phyloP scores from a whole-genome alignment of 306 rosid genomes.

The Hippophae tibetana region DNA sequence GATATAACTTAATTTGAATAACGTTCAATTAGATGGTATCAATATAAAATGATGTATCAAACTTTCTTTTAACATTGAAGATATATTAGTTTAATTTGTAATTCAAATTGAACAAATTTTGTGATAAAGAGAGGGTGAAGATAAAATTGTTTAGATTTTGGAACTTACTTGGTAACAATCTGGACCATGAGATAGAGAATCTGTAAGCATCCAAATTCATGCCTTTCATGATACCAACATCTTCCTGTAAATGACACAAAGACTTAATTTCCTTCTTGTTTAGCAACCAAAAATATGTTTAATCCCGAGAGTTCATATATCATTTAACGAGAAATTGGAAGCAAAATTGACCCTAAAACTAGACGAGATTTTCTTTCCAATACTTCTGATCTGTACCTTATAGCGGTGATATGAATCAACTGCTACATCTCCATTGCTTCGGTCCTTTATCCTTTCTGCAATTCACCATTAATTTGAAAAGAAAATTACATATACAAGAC shows the following conservation, averaged over 20 bases:
- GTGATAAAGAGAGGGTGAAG: too few species aligned
- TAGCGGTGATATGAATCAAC: slow-evolving; percentile 15
- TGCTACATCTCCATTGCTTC: slow-evolving; percentile 13
- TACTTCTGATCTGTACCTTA: slow-evolving; percentile 5
- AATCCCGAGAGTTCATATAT: too few species aligned
- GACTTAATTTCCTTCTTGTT: too few species aligned
- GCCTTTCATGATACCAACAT: slow-evolving; percentile 34
- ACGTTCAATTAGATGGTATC: too few species aligned
- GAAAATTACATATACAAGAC: neutral
- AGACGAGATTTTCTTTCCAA: neutral
- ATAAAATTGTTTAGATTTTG: neutral
- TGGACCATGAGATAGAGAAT: slow-evolving; percentile 66
- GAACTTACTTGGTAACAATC: slow-evolving; percentile 53
- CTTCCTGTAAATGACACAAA: slow-evolving; percentile 34
- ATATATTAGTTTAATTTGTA: too few species aligned
- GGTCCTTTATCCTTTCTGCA: slow-evolving; percentile 28
- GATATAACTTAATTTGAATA: too few species aligned
- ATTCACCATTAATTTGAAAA: neutral
- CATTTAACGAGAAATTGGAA: too few species aligned
- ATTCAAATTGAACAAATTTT: neutral
- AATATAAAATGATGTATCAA: too few species aligned
- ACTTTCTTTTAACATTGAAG: too few species aligned
- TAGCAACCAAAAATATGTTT: too few species aligned
- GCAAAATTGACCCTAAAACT: too few species aligned
- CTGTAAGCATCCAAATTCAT: slow-evolving; percentile 54